Evolutionary conservation across 73 alveolate species (phyloP), one percentile per base, ranked within the genome.

Genomic region (Stentor coeruleus): DNA sequence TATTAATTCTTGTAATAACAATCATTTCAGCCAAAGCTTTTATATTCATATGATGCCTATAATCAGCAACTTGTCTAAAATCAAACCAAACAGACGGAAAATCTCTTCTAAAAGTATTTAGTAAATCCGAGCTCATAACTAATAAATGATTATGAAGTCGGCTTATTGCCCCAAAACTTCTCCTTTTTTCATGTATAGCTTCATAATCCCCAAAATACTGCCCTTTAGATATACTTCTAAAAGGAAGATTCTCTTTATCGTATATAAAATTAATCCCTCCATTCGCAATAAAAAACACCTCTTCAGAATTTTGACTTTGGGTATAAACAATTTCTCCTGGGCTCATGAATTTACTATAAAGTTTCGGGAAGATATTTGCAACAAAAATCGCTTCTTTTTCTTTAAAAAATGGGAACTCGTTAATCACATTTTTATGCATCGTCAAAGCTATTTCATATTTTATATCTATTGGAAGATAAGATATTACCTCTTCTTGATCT

Each of bases 371-470:
- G 1, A 93, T 85, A 2, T 79, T 76, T 82, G 91, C 88, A 15
- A 91, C 74, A 84, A 93, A 91, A n/a, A 89, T 92, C 20, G 85
- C 74, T 39, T 85, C 92, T 41, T 88, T 93, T 59, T 85, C 87
- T 57, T 84, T 76, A 66, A 93, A 91, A 83, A 93, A 88, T 30
- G 76, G 75, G 59, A 90, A 75, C 40, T 85, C 81, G 76, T 89
- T 81, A 81, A 93, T 82, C 3, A 89, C 82, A 40, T 92, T 96
- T 39, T 90, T 89, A 77, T 93, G 96, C 59, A 94, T 91, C 39
- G 82, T 86, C 57, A 85, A 38, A 57, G 93, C 89, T 4, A 93
- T 93, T 36, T 91, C 96, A 80, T 83, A 58, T 74, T 96, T 86
- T 55, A 93, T 74, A 3, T 90, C 85, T 39, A 88, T 86, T 3